These are phyloP conservation scores for Rhynchospora tenuis DNA, from an alignment of 176 grass and related monocot genomes.

Conservation along the genomic window DNA sequence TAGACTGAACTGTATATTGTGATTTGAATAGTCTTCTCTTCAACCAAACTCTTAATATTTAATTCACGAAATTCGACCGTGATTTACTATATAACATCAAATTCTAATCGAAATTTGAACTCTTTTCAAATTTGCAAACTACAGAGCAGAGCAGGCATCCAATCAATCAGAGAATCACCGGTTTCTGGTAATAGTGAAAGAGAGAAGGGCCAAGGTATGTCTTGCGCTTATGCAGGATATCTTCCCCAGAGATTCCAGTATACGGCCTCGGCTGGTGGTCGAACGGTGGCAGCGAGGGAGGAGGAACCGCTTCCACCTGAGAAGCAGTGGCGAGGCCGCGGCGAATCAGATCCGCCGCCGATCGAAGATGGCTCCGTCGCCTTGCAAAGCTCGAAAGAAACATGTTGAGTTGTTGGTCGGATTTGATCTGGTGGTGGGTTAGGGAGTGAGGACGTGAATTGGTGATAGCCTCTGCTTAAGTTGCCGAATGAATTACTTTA, in stretches of 20 bases:
- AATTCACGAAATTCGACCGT: background rate
- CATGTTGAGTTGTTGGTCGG: background rate
- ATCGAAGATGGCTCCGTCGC: constrained; percentile 14
- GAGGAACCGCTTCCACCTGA: constrained; percentile 6
- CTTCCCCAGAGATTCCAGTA: constrained; percentile 43
- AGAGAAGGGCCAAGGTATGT: constrained; percentile 70
- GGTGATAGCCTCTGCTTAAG: background rate
- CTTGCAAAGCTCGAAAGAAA: constrained; percentile 23
- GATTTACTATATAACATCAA: background rate
- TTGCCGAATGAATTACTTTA: background rate
- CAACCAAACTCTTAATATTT: background rate
- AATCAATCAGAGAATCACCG: constrained; percentile 29
- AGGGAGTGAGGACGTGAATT: background rate
- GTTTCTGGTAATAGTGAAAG: constrained; percentile 99
- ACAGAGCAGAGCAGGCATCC: background rate
- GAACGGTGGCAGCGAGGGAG: constrained; percentile 60
- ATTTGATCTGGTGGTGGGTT: background rate
- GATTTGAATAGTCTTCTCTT: background rate
- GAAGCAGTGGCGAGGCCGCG: constrained; percentile 26
- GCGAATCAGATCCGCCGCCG: constrained; percentile 18
- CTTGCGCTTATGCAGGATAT: constrained; percentile 76
- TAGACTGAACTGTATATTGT: background rate
- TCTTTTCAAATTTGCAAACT: background rate
- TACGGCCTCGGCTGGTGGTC: constrained; percentile 69
- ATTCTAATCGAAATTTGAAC: background rate